phyloP scores from a whole-genome alignment of 2,329 filamentous ascomycete genomes.

The Microsporum audouinii region DNA sequence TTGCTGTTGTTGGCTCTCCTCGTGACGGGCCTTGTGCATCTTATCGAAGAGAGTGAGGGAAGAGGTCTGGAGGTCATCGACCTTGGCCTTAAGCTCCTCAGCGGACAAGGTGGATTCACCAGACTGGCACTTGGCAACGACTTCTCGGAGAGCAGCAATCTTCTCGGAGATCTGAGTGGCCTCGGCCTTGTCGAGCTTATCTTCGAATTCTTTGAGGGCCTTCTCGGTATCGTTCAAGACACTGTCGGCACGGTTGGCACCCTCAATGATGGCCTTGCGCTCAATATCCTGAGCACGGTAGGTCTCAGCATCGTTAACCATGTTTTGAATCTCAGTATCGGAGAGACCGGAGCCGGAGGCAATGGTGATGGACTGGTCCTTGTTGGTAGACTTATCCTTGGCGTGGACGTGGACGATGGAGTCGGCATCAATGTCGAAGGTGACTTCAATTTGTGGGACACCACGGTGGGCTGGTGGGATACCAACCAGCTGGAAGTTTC shows the following conservation, averaged over 20 bases:
- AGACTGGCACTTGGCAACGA: constrained; percentile 86
- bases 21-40: constrained; percentile 92
- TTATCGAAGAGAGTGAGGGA: constrained; percentile 97
- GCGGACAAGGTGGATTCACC: constrained; percentile 78
- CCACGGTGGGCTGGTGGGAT: constrained; percentile 93
- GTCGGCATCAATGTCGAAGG: constrained; percentile 97
- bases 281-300: constrained; percentile 92
- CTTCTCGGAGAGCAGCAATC: constrained; percentile 73
- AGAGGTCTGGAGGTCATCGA: constrained; percentile 90
- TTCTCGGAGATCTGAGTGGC: constrained; percentile 88
- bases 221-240: constrained; percentile 97
- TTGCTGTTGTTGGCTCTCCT: constrained; percentile 47
- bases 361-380: constrained; percentile 99
- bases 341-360: constrained; percentile 94
- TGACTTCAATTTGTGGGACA: constrained; percentile 93
- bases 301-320: constrained; percentile 97
- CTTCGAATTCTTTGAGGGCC: constrained; percentile 90
- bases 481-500: constrained; percentile 98
- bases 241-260: constrained; percentile 93
- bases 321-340: constrained; percentile 85
- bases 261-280: constrained; percentile 88
- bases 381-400: constrained; percentile 98
- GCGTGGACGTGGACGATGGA: constrained; percentile 96
- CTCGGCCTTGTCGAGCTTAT: constrained; percentile 94
- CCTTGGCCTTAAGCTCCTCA: constrained; percentile 96